Percentiles rank a stretch among this genome's conserved stretches.
Conservation (phyloP, 331 rosid species). For the Erythrophleum ivorense region DNA sequence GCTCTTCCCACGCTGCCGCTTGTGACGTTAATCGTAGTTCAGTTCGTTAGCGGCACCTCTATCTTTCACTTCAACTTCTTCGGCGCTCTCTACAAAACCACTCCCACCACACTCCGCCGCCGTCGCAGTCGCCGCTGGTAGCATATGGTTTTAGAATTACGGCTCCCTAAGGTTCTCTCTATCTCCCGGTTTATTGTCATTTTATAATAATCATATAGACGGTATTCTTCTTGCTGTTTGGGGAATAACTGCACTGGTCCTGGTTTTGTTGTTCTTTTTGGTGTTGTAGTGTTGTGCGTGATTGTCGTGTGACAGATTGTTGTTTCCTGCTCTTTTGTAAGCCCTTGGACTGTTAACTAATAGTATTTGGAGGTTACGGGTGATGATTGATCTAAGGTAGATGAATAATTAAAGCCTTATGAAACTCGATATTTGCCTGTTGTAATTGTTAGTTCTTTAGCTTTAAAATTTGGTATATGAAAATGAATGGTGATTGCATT, state of each 20-base stretch:
- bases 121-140: background rate
- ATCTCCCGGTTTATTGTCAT: background rate
- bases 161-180: conserved; percentile 29
- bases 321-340: conserved; percentile 27
- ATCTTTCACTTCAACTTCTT: background rate
- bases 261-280: background rate
- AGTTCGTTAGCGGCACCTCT: conserved; percentile 1
- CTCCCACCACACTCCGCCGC: background rate
- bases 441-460: background rate
- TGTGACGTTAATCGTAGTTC: background rate
- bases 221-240: background rate
- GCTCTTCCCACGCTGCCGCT: conserved; percentile 8
- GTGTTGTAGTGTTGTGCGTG: background rate
- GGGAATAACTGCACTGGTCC: conserved; percentile 31
- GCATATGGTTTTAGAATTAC: conserved; percentile 6
- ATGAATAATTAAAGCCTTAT: background rate
- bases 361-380: background rate
- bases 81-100: background rate
- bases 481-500: background rate
- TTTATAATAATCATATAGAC: background rate
- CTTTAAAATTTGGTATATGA: background rate
- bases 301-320: conserved; percentile 7
- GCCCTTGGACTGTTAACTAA: background rate
- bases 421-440: background rate
- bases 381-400: background rate